Evolutionary conservation across 306 rosid genomes (phyloP).

Genomic region (Vicia villosa): DNA sequence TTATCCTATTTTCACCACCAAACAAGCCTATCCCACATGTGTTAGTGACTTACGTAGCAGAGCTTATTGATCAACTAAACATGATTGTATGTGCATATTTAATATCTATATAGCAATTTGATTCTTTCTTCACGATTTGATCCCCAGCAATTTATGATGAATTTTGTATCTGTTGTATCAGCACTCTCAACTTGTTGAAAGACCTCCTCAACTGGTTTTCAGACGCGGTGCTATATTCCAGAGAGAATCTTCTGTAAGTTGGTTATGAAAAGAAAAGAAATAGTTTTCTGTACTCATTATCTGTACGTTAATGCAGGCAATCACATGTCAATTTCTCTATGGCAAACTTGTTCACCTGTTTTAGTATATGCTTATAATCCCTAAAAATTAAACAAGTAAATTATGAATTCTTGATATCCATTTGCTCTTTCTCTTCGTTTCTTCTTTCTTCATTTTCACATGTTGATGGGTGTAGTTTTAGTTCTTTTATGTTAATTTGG

Average conservation of each 20-base stretch:
- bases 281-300: slow-evolving; percentile 14
- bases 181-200: slow-evolving; percentile 80
- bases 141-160: slow-evolving; percentile 27
- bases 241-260: slow-evolving; percentile 70
- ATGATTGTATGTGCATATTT: slow-evolving; percentile 15
- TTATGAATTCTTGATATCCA: slow-evolving; percentile 1
- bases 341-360: neutral
- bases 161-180: slow-evolving; percentile 44
- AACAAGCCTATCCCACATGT: neutral
- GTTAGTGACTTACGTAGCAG: slow-evolving; percentile 20
- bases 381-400: neutral
- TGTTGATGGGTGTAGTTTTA: slow-evolving; percentile 20
- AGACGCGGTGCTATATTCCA: slow-evolving; percentile 76
- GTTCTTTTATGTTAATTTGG: slow-evolving; percentile 29
- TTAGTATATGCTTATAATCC: slow-evolving; percentile 1
- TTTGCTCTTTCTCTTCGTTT: slow-evolving; percentile 5
- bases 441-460: slow-evolving; percentile 22
- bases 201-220: slow-evolving; percentile 81
- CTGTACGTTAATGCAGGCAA: slow-evolving; percentile 14
- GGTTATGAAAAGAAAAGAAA: neutral
- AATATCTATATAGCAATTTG: slow-evolving; percentile 10
- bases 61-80: neutral
- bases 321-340: slow-evolving; percentile 18
- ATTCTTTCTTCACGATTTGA: slow-evolving; percentile 18
- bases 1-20: neutral